Evolutionary conservation across 1,284 basidiomycete genomes (phyloP).

Genomic region (Ganoderma boninense): DNA sequence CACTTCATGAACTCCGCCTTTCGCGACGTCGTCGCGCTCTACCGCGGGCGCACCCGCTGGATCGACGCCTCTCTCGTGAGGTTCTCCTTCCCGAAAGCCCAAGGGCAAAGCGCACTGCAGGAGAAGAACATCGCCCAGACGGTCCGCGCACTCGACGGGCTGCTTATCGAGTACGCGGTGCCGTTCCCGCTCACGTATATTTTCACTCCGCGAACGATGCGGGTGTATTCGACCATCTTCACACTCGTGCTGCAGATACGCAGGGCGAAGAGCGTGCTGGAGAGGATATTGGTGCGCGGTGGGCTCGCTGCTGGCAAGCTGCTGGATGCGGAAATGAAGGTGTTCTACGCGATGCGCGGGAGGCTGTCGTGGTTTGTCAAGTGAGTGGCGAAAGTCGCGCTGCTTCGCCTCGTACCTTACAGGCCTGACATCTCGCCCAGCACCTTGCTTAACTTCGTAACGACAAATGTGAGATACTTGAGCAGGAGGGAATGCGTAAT

Average conservation of each 20-base stretch:
- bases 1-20: constrained; percentile 86
- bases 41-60: constrained; percentile 53
- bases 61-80: constrained; percentile 80
- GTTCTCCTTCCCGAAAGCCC: constrained; percentile 56
- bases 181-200: constrained; percentile 87
- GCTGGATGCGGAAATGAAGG: constrained; percentile 60
- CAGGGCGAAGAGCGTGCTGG: constrained; percentile 75
- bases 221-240: constrained; percentile 76
- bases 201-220: constrained; percentile 67
- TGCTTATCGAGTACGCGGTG: constrained; percentile 77
- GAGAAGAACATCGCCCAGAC: constrained; percentile 55
- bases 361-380: constrained; percentile 86
- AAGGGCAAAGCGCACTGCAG: constrained; percentile 44
- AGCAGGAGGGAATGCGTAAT: too few relatives aligned
- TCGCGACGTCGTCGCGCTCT: constrained; percentile 66
- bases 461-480: constrained; percentile 64
- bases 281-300: constrained; percentile 70
- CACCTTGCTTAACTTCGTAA: constrained; percentile 76
- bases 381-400: constrained; percentile 54
- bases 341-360: constrained; percentile 77
- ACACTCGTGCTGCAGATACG: constrained; percentile 81
- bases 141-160: constrained; percentile 70
- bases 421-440: too few relatives aligned
- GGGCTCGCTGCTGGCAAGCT: constrained; percentile 43
- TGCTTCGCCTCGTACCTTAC: constrained; percentile 2